phyloP scores from a whole-genome alignment of 768 basidiomycete species.

The Tylopilus plumbeoviolaceoides region DNA sequence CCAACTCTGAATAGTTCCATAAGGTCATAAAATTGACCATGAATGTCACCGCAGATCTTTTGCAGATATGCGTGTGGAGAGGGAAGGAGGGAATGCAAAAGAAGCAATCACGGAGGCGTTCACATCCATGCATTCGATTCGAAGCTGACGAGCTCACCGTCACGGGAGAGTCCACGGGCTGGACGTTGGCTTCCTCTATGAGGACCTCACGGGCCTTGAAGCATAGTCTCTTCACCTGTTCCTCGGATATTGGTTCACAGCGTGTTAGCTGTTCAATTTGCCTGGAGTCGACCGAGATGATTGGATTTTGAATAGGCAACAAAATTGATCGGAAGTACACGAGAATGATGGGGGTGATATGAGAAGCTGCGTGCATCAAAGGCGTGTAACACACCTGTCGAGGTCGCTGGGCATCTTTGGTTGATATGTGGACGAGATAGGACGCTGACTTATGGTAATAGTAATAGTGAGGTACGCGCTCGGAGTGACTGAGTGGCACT shows the following conservation, averaged over 20 bases:
- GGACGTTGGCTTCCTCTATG: constrained; percentile 97
- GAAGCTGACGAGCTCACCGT: constrained; percentile 56
- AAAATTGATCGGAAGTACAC: constrained; percentile 24
- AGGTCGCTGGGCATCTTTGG: constrained; percentile 50
- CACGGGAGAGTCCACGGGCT: constrained; percentile 92
- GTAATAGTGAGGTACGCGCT: constrained; percentile 23
- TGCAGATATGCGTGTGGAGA: constrained; percentile 2
- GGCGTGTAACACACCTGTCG: constrained; percentile 46
- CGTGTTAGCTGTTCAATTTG: constrained; percentile 93
- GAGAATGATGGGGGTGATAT: constrained; percentile 21
- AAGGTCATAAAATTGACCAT: constrained; percentile 95
- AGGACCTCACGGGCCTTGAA: constrained; percentile 94
- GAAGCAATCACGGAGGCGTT: background rate
- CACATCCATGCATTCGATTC: background rate
- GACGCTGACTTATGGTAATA: constrained; percentile 26
- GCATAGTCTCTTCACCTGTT: constrained; percentile 92
- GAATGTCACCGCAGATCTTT: constrained; percentile 93
- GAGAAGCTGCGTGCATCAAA: constrained; percentile 26
- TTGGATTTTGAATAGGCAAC: constrained; percentile 9
- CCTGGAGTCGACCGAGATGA: constrained; percentile 39
- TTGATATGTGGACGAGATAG: constrained; percentile 21
- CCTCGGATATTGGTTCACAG: constrained; percentile 94
- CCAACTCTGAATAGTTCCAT: constrained; percentile 95
- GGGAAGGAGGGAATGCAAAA: background rate
- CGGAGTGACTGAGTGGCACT: constrained; percentile 20